Percentiles rank a stretch among this genome's conserved stretches.
phyloP scores from a whole-genome alignment of 192 early-diverging fungal genomes.

The Backusella liffmaniae region DNA sequence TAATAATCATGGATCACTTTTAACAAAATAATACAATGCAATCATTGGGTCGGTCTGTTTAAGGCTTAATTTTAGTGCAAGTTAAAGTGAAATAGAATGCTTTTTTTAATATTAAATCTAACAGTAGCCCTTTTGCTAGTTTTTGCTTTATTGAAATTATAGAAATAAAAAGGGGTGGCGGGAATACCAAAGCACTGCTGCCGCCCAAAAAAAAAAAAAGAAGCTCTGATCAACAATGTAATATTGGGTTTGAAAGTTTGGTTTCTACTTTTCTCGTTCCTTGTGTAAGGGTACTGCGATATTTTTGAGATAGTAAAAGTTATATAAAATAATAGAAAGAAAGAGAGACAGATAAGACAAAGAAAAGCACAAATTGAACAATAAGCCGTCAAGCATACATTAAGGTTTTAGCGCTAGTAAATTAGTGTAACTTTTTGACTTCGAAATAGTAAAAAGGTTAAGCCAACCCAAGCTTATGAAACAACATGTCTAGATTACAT shows the following conservation, averaged over 20 bases:
- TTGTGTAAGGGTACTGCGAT: background rate
- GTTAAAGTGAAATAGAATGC: background rate
- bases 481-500: background rate
- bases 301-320: background rate
- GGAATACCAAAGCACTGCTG: no score
- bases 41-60: no score
- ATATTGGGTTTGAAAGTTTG: no score
- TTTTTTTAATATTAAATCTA: no score
- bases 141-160: no score
- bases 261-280: background rate
- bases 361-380: background rate
- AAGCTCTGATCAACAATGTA: no score
- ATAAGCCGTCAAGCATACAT: background rate
- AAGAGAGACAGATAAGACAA: background rate
- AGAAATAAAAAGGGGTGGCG: no score
- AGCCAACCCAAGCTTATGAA: background rate
- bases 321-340: background rate
- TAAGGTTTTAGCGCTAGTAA: background rate
- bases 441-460: background rate
- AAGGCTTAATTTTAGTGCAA: background rate
- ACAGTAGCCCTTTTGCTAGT: no score
- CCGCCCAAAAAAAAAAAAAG: no score
- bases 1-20: no score
- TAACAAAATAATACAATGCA: no score
- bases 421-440: background rate